These are phyloP conservation scores for Pueraria montana DNA, from an alignment of 306 rosid species.

Conservation along the genomic window DNA sequence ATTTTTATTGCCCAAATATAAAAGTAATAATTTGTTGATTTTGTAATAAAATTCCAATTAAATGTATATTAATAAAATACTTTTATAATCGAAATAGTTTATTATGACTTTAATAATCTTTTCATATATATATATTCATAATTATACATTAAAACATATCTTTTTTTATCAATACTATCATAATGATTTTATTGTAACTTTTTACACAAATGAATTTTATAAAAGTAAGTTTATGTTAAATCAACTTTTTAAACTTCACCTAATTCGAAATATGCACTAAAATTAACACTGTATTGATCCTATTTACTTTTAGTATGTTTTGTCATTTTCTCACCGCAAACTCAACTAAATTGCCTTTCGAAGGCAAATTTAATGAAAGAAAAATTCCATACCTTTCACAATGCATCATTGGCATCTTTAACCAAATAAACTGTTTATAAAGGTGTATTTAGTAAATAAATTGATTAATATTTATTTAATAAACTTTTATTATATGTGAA, in stretches of 20 bases:
- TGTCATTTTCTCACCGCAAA: slow-evolving; percentile 8
- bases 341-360: not conserved
- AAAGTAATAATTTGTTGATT: not conserved
- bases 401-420: not conserved
- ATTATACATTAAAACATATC: no score
- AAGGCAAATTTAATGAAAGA: no score
- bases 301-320: not conserved
- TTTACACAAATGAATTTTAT: not conserved
- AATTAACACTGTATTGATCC: not conserved
- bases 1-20: not conserved
- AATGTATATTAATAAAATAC: not conserved
- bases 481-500: not conserved
- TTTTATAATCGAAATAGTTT: not conserved
- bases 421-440: not conserved
- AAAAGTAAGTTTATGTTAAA: not conserved
- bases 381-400: no score
- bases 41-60: not conserved
- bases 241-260: not conserved
- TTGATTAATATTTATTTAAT: not conserved
- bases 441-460: not conserved
- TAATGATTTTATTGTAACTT: not conserved
- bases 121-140: no score
- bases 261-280: not conserved
- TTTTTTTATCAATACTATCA: no score
- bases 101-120: no score